Evolutionary conservation across 352 stramenopile genomes (phyloP).

Genomic region (Globisporangium ultimum): DNA sequence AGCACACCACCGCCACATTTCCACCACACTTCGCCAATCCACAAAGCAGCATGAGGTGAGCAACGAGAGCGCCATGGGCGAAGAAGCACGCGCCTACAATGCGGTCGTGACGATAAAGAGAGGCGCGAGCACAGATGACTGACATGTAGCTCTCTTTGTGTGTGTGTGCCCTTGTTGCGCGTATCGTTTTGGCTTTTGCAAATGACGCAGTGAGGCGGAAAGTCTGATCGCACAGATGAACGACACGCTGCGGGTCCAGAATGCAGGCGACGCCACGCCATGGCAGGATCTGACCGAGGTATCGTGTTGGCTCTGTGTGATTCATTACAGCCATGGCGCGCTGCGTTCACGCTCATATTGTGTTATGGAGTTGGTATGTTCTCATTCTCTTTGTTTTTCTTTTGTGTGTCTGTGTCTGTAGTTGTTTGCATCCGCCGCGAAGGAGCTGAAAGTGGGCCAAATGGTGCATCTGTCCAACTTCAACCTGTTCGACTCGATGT

Average conservation of each 20-base stretch:
- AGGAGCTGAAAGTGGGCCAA: constrained; percentile 79
- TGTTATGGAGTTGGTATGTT: too few relatives aligned
- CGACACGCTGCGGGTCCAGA: constrained; percentile 20
- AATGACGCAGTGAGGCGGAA: constrained; percentile 9
- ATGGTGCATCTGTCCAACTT: constrained; percentile 81
- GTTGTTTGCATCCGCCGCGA: constrained; percentile 33
- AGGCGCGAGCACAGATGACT: not conserved
- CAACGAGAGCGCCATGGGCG: not conserved
- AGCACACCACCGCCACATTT: not conserved
- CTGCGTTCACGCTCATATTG: too few relatives aligned
- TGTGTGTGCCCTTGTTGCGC: constrained; percentile 7
- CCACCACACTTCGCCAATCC: constrained; percentile 5
- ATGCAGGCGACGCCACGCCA: constrained; percentile 23
- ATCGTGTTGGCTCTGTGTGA: not conserved
- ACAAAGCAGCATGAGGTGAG: constrained; percentile 13
- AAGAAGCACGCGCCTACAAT: not conserved
- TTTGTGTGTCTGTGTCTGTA: not conserved
- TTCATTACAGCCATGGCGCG: too few relatives aligned
- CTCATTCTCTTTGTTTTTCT: too few relatives aligned
- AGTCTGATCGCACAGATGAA: not conserved
- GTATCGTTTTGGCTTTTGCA: not conserved
- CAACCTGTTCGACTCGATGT: constrained; percentile 93
- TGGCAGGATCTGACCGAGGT: constrained; percentile 59
- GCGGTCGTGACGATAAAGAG: not conserved
- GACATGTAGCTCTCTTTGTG: not conserved